Conservation (phyloP, 2,329 filamentous ascomycete species). For the Xylariomycetidae sp. region DNA sequence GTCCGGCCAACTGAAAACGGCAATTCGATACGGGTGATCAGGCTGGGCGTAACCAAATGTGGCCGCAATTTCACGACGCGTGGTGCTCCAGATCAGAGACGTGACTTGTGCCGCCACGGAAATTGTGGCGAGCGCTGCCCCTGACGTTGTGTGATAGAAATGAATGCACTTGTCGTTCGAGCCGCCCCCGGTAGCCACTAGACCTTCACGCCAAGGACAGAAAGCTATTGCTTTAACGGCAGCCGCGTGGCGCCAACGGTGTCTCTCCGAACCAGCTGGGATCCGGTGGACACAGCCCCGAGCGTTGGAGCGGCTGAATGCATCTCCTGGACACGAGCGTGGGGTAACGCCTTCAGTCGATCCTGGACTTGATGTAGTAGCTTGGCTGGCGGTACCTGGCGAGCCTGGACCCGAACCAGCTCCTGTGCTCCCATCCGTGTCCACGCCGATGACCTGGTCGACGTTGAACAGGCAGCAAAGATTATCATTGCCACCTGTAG, state of each 20-base stretch:
- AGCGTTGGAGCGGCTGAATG: conserved; percentile 10
- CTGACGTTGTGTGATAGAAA: conserved; percentile 85
- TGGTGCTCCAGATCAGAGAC: conserved; percentile 82
- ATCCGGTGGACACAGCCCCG: conserved; percentile 42
- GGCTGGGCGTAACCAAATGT: conserved; percentile 93
- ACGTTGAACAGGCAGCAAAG: conserved; percentile 75
- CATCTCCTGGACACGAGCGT: conserved; percentile 1
- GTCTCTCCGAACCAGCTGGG: conserved; percentile 52
- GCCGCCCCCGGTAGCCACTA: conserved; percentile 87
- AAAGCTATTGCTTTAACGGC: conserved; percentile 97
- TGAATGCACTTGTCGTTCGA: conserved; percentile 94
- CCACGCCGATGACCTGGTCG: conserved; percentile 49
- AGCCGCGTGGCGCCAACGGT: conserved; percentile 73
- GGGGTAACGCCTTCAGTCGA: conserved; percentile 1
- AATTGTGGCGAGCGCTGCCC: conserved; percentile 80
- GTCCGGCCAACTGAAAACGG: conserved; percentile 90
- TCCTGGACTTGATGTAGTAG: neutral
- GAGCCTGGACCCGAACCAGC: too few relatives aligned
- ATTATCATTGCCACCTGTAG: conserved; percentile 91
- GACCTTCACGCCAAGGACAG: conserved; percentile 83
- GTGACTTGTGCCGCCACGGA: conserved; percentile 92
- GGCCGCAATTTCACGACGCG: conserved; percentile 78
- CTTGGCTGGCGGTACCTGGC: conserved; percentile 1
- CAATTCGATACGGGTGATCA: conserved; percentile 82
- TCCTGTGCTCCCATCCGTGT: too few relatives aligned